These are phyloP conservation scores for Candida anutae DNA, from an alignment of 1,139 yeast genomes.

Conservation along the genomic window DNA sequence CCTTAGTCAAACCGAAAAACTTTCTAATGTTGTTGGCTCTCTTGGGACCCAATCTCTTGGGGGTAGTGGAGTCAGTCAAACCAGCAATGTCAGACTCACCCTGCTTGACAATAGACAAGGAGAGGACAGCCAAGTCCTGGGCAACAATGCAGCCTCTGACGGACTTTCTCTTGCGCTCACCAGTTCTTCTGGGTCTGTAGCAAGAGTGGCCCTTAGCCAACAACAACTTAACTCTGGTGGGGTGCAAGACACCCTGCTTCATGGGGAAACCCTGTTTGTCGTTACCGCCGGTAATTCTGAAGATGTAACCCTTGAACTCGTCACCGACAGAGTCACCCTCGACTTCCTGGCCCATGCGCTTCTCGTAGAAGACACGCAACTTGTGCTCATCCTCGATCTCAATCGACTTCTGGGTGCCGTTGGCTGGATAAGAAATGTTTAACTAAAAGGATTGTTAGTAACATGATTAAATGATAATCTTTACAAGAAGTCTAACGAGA, in stretches of 20 bases:
- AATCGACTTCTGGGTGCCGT: conserved; percentile 98
- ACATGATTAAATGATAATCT: no score
- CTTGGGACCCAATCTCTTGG: conserved; percentile 99
- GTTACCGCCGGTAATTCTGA: conserved; percentile 99
- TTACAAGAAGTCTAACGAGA: no score
- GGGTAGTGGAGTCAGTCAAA: conserved; percentile 87
- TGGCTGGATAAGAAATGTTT: conserved; percentile 99
- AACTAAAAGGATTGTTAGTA: conserved; percentile 44
- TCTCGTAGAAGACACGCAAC: conserved; percentile 97
- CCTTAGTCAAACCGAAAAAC: conserved; percentile 97
- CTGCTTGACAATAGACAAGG: conserved; percentile 92
- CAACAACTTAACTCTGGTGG: conserved; percentile 97
- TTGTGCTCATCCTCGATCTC: conserved; percentile 99
- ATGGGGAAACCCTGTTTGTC: conserved; percentile 99
- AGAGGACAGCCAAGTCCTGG: conserved; percentile 91
- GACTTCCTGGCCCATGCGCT: conserved; percentile 99
- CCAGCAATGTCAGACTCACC: conserved; percentile 96
- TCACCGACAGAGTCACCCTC: conserved; percentile 98
- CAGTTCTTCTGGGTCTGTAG: conserved; percentile 99
- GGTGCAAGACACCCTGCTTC: conserved; percentile 99
- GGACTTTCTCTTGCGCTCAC: conserved; percentile 99
- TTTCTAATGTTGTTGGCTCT: conserved; percentile 99
- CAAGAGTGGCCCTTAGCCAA: conserved; percentile 93
- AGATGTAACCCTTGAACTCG: conserved; percentile 98
- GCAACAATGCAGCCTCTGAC: conserved; percentile 99